These are phyloP conservation scores for Metschnikowia arizonensis DNA, from an alignment of 805 yeast species.

Conservation along the genomic window DNA sequence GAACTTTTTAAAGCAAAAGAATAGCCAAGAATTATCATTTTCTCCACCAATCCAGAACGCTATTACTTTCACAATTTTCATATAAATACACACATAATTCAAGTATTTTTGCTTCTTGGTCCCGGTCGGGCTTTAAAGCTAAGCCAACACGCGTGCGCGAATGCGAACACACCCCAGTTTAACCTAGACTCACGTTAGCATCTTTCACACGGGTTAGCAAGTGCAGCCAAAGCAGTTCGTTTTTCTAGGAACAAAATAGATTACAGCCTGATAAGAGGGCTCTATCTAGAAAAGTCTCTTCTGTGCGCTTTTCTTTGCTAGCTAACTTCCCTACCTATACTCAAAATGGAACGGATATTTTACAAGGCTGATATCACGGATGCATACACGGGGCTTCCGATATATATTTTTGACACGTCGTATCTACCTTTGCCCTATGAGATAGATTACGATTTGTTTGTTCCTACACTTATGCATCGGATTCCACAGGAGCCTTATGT, in stretches of 20 bases:
- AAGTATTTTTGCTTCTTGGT: not conserved
- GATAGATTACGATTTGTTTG: constrained; percentile 45
- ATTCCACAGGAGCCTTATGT: constrained; percentile 65
- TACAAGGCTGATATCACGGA: constrained; percentile 60
- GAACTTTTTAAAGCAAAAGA: no score
- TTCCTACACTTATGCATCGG: constrained; percentile 49
- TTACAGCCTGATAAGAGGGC: not conserved
- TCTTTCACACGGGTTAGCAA: not conserved
- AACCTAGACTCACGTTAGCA: not conserved
- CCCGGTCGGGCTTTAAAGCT: not conserved
- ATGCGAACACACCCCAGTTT: not conserved
- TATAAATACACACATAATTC: not conserved
- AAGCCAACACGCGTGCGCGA: not conserved
- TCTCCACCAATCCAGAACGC: not conserved
- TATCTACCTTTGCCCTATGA: constrained; percentile 61
- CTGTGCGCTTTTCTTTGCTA: not conserved
- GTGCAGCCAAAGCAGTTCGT: not conserved
- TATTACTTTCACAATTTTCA: not conserved
- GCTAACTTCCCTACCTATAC: not conserved
- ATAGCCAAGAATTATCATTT: no score
- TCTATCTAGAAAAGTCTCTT: not conserved
- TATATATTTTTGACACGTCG: constrained; percentile 80
- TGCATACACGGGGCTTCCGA: constrained; percentile 58
- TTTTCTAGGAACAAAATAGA: not conserved
- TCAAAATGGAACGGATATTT: constrained; percentile 42